A percentile compares a stretch with the other conserved stretches of the same genome.
These are phyloP conservation scores for Kluyveromyces sp. DNA, from an alignment of 1,139 yeast genomes.

Conservation along the genomic window DNA sequence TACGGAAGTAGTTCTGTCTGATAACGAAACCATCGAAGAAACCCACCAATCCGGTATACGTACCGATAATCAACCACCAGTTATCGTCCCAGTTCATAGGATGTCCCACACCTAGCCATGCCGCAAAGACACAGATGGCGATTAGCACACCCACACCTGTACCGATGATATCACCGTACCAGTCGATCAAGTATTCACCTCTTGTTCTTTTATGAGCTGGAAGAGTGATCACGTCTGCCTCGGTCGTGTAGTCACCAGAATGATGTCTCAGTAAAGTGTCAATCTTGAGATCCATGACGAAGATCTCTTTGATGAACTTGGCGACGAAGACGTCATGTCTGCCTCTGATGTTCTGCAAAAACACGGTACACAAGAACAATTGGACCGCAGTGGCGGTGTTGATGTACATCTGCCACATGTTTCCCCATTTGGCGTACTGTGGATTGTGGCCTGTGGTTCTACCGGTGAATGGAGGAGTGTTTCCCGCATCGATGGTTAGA, in stretches of 20 bases:
- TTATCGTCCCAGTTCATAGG: slow-evolving; percentile 32
- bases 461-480: slow-evolving; percentile 25
- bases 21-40: slow-evolving; percentile 37
- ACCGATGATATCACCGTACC: slow-evolving; percentile 37
- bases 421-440: slow-evolving; percentile 24
- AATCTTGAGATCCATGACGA: slow-evolving; percentile 28
- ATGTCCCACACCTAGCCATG: slow-evolving; percentile 35
- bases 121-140: slow-evolving; percentile 30
- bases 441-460: slow-evolving; percentile 22
- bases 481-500: slow-evolving; percentile 23
- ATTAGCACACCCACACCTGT: slow-evolving; percentile 36
- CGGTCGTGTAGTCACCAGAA: slow-evolving; percentile 20
- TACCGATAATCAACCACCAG: slow-evolving; percentile 40
- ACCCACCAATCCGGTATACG: slow-evolving; percentile 38
- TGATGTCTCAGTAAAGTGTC: slow-evolving; percentile 25
- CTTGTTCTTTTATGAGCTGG: slow-evolving; percentile 20
- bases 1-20: slow-evolving; percentile 34
- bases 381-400: slow-evolving; percentile 37
- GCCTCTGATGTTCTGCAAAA: slow-evolving; percentile 35
- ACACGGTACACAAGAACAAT: slow-evolving; percentile 30
- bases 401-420: slow-evolving; percentile 37
- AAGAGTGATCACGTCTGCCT: slow-evolving; percentile 24
- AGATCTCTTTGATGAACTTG: slow-evolving; percentile 21
- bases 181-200: slow-evolving; percentile 29
- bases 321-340: slow-evolving; percentile 31